Percentiles rank a stretch among this genome's conserved stretches.
Evolutionary conservation across 1,139 yeast genomes (phyloP).

Genomic region (Entelexis paramagnoliae): DNA sequence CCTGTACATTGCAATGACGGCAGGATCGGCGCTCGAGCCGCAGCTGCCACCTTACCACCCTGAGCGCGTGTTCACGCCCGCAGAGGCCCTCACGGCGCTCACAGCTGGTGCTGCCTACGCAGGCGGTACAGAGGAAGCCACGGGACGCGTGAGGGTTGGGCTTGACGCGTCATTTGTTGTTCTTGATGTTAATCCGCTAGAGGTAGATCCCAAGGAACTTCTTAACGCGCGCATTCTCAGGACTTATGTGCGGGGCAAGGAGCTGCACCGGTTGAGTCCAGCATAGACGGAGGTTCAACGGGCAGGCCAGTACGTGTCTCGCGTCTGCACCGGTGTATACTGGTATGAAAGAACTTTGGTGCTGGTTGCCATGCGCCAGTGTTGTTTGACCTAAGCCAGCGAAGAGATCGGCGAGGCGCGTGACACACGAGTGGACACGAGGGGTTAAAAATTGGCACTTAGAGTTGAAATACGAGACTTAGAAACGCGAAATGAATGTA

Average conservation of each 20-base stretch:
- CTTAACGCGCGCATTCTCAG: background rate
- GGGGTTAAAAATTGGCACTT: too few relatives aligned
- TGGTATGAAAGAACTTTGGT: too few relatives aligned
- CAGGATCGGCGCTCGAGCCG: background rate
- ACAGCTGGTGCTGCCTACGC: background rate
- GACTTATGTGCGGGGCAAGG: background rate
- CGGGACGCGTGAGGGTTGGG: background rate
- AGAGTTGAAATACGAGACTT: too few relatives aligned
- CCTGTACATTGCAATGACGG: slow-evolving; percentile 1
- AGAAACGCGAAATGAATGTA: too few relatives aligned
- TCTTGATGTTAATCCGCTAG: background rate
- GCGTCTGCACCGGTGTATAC: too few relatives aligned
- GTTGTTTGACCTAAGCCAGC: too few relatives aligned
- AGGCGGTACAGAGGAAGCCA: background rate
- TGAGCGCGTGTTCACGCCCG: slow-evolving; percentile 1
- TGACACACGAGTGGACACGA: too few relatives aligned
- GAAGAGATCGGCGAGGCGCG: too few relatives aligned
- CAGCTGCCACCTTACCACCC: background rate
- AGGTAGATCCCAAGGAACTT: background rate
- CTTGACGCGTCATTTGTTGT: background rate
- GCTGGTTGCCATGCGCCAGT: too few relatives aligned
- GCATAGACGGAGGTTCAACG: too few relatives aligned
- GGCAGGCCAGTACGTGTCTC: too few relatives aligned
- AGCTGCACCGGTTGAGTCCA: background rate
- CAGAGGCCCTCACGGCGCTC: background rate